Evolutionary conservation across 2,329 filamentous ascomycete genomes (phyloP).

Genomic region (Fusarium pseudonygamai): DNA sequence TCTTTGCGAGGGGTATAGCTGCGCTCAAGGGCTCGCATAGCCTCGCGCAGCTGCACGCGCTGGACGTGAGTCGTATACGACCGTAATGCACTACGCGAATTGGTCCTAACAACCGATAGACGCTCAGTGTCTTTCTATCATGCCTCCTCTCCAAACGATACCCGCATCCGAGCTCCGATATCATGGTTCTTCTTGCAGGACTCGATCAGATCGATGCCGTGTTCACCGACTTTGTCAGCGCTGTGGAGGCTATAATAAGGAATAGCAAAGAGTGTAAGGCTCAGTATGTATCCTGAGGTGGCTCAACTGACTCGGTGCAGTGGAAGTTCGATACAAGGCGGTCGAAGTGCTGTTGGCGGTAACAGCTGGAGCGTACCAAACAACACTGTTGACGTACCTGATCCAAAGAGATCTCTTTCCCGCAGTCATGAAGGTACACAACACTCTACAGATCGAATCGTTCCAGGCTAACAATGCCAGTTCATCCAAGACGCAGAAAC

Average conservation of each 20-base stretch:
- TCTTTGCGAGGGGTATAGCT: constrained; percentile 78
- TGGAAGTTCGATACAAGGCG: constrained; percentile 80
- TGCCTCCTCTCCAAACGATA: constrained; percentile 88
- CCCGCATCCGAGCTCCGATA: constrained; percentile 93
- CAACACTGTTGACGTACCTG: constrained; percentile 92
- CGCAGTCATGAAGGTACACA: constrained; percentile 85
- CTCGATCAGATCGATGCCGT: constrained; percentile 87
- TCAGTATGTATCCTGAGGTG: background rate
- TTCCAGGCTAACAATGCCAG: constrained; percentile 52
- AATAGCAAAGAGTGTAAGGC: constrained; percentile 74
- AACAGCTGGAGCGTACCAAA: constrained; percentile 94
- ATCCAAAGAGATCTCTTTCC: constrained; percentile 95
- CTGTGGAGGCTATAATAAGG: constrained; percentile 83
- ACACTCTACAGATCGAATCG: background rate
- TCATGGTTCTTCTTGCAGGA: constrained; percentile 89
- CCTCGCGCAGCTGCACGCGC: constrained; percentile 77
- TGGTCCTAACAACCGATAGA: constrained; percentile 61
- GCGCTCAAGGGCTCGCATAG: constrained; percentile 70
- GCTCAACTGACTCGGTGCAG: constrained; percentile 55
- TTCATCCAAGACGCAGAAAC: constrained; percentile 83
- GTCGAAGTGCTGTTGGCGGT: constrained; percentile 84
- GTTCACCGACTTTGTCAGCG: constrained; percentile 87
- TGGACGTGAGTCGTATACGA: constrained; percentile 73
- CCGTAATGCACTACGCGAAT: constrained; percentile 48
- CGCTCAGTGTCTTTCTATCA: constrained; percentile 86